Base-by-base conservation (phyloP, 192 early-diverging fungal genomes). In the Coemansia aciculifera region DNA sequence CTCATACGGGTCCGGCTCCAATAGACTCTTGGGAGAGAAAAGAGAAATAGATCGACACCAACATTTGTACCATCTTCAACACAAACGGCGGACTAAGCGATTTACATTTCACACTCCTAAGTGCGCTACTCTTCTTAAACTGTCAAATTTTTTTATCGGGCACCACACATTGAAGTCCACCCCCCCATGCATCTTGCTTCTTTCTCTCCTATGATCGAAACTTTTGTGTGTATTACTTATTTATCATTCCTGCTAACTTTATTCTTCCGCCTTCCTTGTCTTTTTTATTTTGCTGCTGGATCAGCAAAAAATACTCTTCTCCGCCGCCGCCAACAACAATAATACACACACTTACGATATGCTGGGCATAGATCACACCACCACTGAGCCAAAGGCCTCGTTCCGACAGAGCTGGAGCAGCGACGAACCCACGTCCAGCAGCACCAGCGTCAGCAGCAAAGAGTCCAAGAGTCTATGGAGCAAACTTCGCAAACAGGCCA, bases 341-440 rank as follows among this genome's bases (percentile, higher is more conserved):
- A 29, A 62, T 11, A 2, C 71, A 81, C 44, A 38, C 44, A 57
- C 31, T 34, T 34, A 29, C 27, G 31, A 57, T n/a, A 57, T 57
- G 54, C 54, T 57, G 54, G 54, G 54, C 54, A 57, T 57, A n/a
- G 54, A 57, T 31, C 54, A 60, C 59, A 19, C 34, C 5, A 37
- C 56, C 19, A 19, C 29, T n/a, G 59, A 60, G 8, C n/a, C 19
- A 10, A 60, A 60, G 27, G 51, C 68, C 12, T 19, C 51, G 7
- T 66, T 51, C 39, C 75, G 75, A 9, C 68, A 74, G 46, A 82
- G 79, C 75, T 82, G 79, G 75, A 72, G 79, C 72, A 82, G 79
- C 72, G 79, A 82, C 72, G 72, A 74, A 39, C 79, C 71, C 37
- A 17, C 62, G 5, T 70, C 67, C 24, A 77, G 74, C 72, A 77